A percentile compares a stretch with the other conserved stretches of the same genome.
These are phyloP conservation scores for Rhamnella rubrinervis DNA, from an alignment of 331 rosid species.

Conservation along the genomic window DNA sequence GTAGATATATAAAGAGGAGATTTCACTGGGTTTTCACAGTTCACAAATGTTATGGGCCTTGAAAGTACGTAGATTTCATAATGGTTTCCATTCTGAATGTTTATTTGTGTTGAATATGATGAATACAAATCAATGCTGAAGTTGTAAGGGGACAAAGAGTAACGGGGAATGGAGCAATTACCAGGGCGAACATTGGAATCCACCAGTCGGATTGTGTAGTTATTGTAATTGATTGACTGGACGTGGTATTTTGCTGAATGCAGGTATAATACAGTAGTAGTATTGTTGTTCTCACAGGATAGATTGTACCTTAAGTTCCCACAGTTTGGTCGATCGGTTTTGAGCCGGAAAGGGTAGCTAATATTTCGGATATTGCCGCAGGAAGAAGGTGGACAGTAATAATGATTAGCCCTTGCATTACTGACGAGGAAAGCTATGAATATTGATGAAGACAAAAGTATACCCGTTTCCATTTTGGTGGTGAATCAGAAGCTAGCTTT, in stretches of 20 bases:
- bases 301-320: neutral
- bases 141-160: neutral
- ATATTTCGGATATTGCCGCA: neutral
- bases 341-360: conserved; percentile 6
- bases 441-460: no score
- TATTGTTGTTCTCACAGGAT: conserved; percentile 12
- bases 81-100: neutral
- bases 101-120: neutral
- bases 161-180: neutral
- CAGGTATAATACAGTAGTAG: neutral
- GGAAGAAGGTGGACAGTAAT: conserved; percentile 4
- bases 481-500: no score
- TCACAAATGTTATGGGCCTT: neutral
- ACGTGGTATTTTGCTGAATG: neutral
- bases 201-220: neutral
- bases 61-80: neutral
- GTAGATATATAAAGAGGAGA: neutral
- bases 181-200: neutral
- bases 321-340: conserved; percentile 1
- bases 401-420: no score
- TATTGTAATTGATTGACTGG: neutral
- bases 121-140: neutral
- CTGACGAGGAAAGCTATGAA: no score
- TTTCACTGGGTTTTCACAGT: neutral
- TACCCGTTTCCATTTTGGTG: no score